Evolutionary conservation across 1,139 yeast genomes (phyloP), one percentile per base, ranked within the genome.

Genomic region (Fermentozyma sake): DNA sequence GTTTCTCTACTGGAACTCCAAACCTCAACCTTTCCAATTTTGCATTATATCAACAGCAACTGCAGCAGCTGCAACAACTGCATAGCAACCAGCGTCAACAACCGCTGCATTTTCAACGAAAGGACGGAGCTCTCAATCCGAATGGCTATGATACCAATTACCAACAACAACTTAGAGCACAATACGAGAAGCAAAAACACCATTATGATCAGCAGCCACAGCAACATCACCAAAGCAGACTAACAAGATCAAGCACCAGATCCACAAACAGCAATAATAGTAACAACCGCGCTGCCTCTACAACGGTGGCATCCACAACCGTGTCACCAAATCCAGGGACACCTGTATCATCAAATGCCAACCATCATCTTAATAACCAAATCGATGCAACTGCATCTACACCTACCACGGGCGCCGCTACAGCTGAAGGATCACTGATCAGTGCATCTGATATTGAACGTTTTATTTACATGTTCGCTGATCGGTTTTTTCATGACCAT

Each of bases 401-500:
- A 22, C 30, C 37, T 12, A 34, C 37, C 20, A 18, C 18, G 10
- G 27, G 29, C 6, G n/a, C n/a, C n/a, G n/a, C n/a, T n/a, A n/a
- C n/a, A n/a, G n/a, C n/a, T n/a, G 46, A 37, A 8, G 29, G 31
- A 3, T 29, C 28, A 6, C 44, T 35, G 13, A 54, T 63, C n/a
- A 52, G 50, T 27, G 61, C 69, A 3, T 45, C 56, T 6, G 76
- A 68, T 36, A 66, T 71, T 30, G 76, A 71, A 39, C 48, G 67
- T 27, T 68, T 71, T 29, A 57, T 71, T 22, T 68, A 62, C 39
- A 58, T 65, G 46, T 66, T 65, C 49, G 75, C 72, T 3, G 76
- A 68, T 38, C 44, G 60, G 18, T 71, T 70, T 37, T 71, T 71
- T 46, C 59, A 53, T 29, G 63, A 63, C 27, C 61, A 63, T 42